These are phyloP conservation scores for Bondarzewia mesenterica DNA, from an alignment of 1,284 basidiomycete genomes.

Conservation along the genomic window DNA sequence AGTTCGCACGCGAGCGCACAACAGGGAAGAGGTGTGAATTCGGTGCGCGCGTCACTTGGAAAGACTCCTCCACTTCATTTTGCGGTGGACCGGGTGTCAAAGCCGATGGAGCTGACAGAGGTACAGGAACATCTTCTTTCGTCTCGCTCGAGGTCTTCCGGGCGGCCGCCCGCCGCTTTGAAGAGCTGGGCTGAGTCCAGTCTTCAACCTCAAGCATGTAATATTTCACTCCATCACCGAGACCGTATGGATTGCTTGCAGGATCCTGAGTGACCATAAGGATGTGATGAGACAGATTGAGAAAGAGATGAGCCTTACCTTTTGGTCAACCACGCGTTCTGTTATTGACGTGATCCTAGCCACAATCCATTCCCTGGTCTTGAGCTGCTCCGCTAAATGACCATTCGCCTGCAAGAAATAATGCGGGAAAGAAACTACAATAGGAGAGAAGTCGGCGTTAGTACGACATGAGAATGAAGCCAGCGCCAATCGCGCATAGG, in stretches of 20 bases:
- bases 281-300: constrained; percentile 4
- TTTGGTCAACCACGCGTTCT: constrained; percentile 75
- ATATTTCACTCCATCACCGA: constrained; percentile 88
- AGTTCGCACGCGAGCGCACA: constrained; percentile 52
- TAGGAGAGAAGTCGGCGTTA: constrained; percentile 16
- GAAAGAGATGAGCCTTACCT: constrained; percentile 33
- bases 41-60: constrained; percentile 50
- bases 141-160: constrained; percentile 39
- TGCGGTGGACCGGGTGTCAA: constrained; percentile 32
- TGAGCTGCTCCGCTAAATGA: constrained; percentile 77
- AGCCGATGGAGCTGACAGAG: constrained; percentile 8
- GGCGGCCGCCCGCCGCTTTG: constrained; percentile 43
- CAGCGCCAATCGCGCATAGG: neutral
- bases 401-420: constrained; percentile 90
- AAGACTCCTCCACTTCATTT: constrained; percentile 60
- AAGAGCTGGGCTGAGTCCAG: constrained; percentile 70
- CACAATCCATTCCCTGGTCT: constrained; percentile 88
- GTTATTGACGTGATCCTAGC: constrained; percentile 86
- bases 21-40: constrained; percentile 56
- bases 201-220: constrained; percentile 92
- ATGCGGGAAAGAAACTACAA: constrained; percentile 86
- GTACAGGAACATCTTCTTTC: constrained; percentile 14
- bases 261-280: constrained; percentile 43
- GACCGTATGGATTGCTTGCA: constrained; percentile 66
- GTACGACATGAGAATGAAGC: constrained; percentile 1